Percentiles rank a stretch among this genome's conserved stretches.
phyloP scores from a whole-genome alignment of 2,329 filamentous ascomycete species.

The Aspergillus japonicus region DNA sequence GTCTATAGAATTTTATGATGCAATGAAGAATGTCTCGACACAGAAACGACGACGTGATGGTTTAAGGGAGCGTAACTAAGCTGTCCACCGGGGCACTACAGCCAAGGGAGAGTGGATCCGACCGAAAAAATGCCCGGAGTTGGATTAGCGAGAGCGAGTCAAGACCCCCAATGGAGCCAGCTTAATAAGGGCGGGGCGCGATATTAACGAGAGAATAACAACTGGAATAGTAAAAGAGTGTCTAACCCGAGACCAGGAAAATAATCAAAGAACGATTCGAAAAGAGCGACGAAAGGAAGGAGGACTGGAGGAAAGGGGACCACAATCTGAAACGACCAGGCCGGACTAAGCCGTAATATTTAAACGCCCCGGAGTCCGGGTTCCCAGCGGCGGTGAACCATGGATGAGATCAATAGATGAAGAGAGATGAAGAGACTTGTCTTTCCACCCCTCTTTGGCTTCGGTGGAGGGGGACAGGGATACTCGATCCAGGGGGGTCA shows the following conservation, averaged over 20 bases:
- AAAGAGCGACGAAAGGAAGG: conserved; percentile 33
- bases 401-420: neutral
- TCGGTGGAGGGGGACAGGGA: neutral
- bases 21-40: conserved; percentile 31
- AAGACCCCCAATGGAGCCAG: neutral
- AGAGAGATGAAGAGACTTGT: neutral
- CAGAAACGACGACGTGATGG: conserved; percentile 16
- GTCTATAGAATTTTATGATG: conserved; percentile 26
- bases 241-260: conserved; percentile 28
- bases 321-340: conserved; percentile 27
- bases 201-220: conserved; percentile 9
- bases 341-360: conserved; percentile 17
- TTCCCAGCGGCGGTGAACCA: conserved; percentile 31
- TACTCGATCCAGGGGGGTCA: conserved; percentile 26
- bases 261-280: conserved; percentile 30
- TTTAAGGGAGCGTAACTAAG: conserved; percentile 19
- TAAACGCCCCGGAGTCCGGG: conserved; percentile 27
- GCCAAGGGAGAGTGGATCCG: conserved; percentile 23
- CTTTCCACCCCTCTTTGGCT: too few relatives aligned
- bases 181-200: conserved; percentile 11
- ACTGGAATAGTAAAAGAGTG: conserved; percentile 26
- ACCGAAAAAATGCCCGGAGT: conserved; percentile 18
- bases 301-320: conserved; percentile 27
- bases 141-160: conserved; percentile 16
- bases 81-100: conserved; percentile 16